phyloP scores from a whole-genome alignment of 2,329 filamentous ascomycete species.

The Neurospora sp. region DNA sequence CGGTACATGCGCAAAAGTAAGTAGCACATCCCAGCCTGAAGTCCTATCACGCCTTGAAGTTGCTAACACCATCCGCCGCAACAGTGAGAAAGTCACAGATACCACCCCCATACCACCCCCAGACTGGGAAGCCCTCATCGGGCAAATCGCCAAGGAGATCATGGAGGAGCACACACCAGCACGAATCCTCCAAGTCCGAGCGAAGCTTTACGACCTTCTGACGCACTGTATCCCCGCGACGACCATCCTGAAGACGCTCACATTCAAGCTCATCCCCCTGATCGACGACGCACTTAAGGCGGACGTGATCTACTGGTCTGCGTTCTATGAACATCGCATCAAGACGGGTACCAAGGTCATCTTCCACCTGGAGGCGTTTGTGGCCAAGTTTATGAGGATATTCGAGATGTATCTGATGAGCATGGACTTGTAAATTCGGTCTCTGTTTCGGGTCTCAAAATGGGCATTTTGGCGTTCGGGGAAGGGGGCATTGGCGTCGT shows the following conservation, averaged over 20 bases:
- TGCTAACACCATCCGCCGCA: constrained; percentile 4
- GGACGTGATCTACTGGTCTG: constrained; percentile 90
- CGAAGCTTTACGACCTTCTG: constrained; percentile 92
- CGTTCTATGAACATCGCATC: constrained; percentile 94
- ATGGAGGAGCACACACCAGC: constrained; percentile 87
- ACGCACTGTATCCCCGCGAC: constrained; percentile 96
- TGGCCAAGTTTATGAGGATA: constrained; percentile 96
- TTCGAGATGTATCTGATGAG: constrained; percentile 87
- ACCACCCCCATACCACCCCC: constrained; percentile 84
- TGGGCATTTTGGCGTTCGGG: constrained; percentile 2
- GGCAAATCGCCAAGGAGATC: constrained; percentile 85
- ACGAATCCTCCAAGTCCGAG: constrained; percentile 75
- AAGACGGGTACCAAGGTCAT: constrained; percentile 90
- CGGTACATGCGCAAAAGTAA: constrained; percentile 94
- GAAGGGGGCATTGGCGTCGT: background rate
- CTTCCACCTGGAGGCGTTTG: constrained; percentile 96
- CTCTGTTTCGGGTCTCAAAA: background rate
- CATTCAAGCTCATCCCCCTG: constrained; percentile 80
- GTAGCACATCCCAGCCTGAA: constrained; percentile 20
- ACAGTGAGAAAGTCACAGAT: constrained; percentile 81
- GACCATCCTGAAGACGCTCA: constrained; percentile 86
- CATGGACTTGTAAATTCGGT: constrained; percentile 53
- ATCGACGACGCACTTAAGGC: constrained; percentile 85
- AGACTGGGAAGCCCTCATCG: constrained; percentile 91
- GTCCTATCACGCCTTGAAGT: background rate